These are phyloP conservation scores for Colletotrichum spaethianum DNA, from an alignment of 2,329 filamentous ascomycete species.

Conservation along the genomic window DNA sequence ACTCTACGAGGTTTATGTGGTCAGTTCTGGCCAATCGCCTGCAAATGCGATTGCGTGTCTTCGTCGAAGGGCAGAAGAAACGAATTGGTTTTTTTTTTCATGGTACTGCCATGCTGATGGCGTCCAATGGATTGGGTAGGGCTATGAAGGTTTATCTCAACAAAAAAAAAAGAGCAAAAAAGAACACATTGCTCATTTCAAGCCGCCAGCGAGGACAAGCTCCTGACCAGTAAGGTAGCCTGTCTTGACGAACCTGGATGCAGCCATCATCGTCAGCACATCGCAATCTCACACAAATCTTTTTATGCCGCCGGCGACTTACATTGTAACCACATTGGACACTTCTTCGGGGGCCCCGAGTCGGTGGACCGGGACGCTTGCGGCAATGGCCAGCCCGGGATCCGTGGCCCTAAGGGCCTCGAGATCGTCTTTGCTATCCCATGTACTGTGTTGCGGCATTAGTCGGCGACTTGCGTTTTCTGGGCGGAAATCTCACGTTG, in stretches of 20 bases:
- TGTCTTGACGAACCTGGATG: constrained; percentile 48
- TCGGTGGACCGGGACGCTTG: constrained; percentile 51
- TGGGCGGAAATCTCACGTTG: constrained; percentile 43
- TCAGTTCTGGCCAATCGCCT: not conserved
- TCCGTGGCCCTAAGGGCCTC: constrained; percentile 49
- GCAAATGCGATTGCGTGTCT: not conserved
- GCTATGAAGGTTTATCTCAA: not conserved
- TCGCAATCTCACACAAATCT: not conserved
- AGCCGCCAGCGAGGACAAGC: constrained; percentile 46
- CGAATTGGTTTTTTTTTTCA: not conserved
- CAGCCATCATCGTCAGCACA: not conserved
- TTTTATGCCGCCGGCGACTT: constrained; percentile 37
- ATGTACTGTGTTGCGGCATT: constrained; percentile 44
- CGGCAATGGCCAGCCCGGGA: constrained; percentile 52
- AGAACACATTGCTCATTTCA: constrained; percentile 41
- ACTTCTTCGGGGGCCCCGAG: constrained; percentile 54
- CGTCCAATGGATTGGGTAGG: not conserved
- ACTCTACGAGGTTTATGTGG: not conserved
- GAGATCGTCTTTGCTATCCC: constrained; percentile 49
- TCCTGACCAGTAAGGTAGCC: constrained; percentile 50
- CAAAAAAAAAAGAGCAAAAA: no score
- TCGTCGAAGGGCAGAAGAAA: not conserved
- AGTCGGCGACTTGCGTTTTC: not conserved
- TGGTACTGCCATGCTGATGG: not conserved
- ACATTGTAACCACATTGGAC: constrained; percentile 52